Evolutionary conservation across 2,329 filamentous ascomycete genomes (phyloP).

Genomic region (Calycina herbarum): DNA sequence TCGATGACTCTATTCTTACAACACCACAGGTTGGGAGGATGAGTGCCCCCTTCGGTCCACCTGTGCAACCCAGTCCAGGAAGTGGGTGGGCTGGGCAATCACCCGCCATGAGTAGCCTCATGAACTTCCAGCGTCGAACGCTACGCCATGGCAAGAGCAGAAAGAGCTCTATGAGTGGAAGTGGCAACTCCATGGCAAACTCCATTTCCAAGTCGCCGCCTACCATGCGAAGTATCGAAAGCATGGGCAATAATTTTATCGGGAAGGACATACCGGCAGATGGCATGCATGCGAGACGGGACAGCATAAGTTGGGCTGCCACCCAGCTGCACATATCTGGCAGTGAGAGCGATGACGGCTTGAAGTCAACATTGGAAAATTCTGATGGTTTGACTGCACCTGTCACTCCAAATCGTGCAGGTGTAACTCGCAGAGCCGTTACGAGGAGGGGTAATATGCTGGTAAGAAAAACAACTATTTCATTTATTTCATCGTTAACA

Average conservation of each 20-base stretch:
- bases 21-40: constrained; percentile 76
- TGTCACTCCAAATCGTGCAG: constrained; percentile 49
- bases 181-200: constrained; percentile 66
- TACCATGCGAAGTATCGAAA: constrained; percentile 41
- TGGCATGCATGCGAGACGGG: constrained; percentile 62
- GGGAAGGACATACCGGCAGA: constrained; percentile 49
- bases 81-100: constrained; percentile 68
- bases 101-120: constrained; percentile 71
- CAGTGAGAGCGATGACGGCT: constrained; percentile 76
- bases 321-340: constrained; percentile 82
- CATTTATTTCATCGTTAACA: constrained; percentile 33
- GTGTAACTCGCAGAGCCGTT: constrained; percentile 78
- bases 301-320: constrained; percentile 88
- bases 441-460: constrained; percentile 86
- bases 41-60: constrained; percentile 45
- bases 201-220: constrained; percentile 79
- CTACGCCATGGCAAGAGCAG: constrained; percentile 60
- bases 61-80: constrained; percentile 49
- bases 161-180: constrained; percentile 70
- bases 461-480: constrained; percentile 52
- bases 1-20: constrained; percentile 76
- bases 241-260: constrained; percentile 49
- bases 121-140: constrained; percentile 71
- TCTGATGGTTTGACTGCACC: constrained; percentile 43
- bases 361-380: constrained; percentile 44